Base-by-base conservation (phyloP, 352 stramenopile genomes). In the Phytophthora multivora region DNA sequence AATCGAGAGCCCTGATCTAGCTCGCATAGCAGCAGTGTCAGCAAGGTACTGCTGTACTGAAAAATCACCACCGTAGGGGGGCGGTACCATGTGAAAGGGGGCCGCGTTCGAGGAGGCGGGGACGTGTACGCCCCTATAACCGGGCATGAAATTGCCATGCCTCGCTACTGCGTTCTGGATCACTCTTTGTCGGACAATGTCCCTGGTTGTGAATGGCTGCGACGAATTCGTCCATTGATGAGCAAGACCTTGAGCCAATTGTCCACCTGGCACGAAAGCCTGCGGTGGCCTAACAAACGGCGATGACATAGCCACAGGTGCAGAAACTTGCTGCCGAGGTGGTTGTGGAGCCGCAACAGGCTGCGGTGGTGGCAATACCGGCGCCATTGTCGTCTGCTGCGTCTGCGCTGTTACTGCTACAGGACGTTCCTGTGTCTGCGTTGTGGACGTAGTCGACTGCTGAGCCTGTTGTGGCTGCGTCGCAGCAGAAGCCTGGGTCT, bases 131-230 rank as follows among this genome's bases (percentile, higher is more conserved):
- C 59, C 51, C 13, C 38, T 48, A 30, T 67, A 62, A n/a, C 59
- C 49, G 39, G 41, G 33, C 15, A 58, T 26, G 33, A 61, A 57
- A n/a, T 45, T 52, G 19, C 10, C n/a, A 59, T 69, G 63, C 25
- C 55, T 43, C 42, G 53, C 51, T 19, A 35, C 58, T 38, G n/a
- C 31, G 15, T 57, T 62, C 41, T 75, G 56, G n/a, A 13, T 36
- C 30, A 73, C 4, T 49, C 59, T 36, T 50, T 66, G 61, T 19
- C 53, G 36, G 16, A 71, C 23, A 40, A 62, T 43, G 19, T 63
- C 60, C 40, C 47, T 66, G 18, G 30, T 59, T 31, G 38, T 48
- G 12, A 42, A 25, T 11, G 16, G 33, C 25, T 69, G 53, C 25
- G 39, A 59, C 10, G 38, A 9, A 36, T 59, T 46, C 13, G 52